phyloP scores from a whole-genome alignment of 1,139 yeast species.

The Nematodospora anomalae region DNA sequence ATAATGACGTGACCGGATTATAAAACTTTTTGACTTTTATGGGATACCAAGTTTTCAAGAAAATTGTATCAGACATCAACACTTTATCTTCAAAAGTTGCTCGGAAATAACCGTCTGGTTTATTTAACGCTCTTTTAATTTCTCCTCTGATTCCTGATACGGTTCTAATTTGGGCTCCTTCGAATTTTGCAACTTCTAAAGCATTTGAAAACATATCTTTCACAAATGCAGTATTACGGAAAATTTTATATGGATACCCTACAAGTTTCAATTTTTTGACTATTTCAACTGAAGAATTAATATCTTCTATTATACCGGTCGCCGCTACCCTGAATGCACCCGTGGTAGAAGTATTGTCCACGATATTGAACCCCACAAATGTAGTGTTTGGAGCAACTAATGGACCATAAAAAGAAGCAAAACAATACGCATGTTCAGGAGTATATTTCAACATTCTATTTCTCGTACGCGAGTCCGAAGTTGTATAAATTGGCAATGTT shows the following conservation, averaged over 20 bases:
- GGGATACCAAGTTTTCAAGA: conserved; percentile 96
- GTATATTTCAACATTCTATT: conserved; percentile 97
- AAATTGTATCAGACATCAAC: conserved; percentile 82
- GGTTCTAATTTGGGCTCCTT: conserved; percentile 95
- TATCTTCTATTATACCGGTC: conserved; percentile 95
- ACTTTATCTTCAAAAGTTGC: conserved; percentile 98
- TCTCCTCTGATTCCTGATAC: conserved; percentile 98
- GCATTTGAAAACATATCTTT: conserved; percentile 94
- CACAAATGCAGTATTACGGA: conserved; percentile 93
- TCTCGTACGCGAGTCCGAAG: conserved; percentile 95
- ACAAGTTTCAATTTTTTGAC: conserved; percentile 94
- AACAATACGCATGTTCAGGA: conserved; percentile 97
- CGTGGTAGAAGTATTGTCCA: conserved; percentile 79
- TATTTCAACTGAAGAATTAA: conserved; percentile 85
- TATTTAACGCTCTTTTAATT: conserved; percentile 88
- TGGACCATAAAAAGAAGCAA: conserved; percentile 96
- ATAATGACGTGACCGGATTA: conserved; percentile 91
- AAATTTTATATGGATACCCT: conserved; percentile 91
- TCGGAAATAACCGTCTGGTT: conserved; percentile 95
- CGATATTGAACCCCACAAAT: conserved; percentile 90
- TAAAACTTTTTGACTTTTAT: conserved; percentile 86
- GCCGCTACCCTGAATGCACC: conserved; percentile 95
- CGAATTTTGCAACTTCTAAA: conserved; percentile 94
- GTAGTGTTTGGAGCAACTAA: conserved; percentile 96
- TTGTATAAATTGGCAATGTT: conserved; percentile 91